Evolutionary conservation across 306 rosid genomes (phyloP).

Genomic region (Cicer cuneatum): DNA sequence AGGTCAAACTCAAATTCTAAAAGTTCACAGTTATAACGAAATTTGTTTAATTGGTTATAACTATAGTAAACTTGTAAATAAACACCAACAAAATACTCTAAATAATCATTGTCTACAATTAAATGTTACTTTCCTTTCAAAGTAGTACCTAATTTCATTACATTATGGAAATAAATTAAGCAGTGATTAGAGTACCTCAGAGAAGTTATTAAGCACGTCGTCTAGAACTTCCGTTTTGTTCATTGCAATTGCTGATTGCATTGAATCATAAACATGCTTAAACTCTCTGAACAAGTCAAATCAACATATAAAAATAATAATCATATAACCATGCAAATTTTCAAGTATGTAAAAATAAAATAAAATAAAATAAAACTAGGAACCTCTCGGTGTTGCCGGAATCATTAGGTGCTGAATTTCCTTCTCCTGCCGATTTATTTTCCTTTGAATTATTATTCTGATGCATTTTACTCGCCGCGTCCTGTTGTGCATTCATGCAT

Average conservation of each 20-base stretch:
- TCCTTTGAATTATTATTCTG: conserved; percentile 49
- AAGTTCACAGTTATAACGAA: background rate
- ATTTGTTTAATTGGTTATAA: background rate
- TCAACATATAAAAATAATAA: conserved; percentile 6
- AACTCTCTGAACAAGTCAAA: conserved; percentile 58
- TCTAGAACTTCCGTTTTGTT: conserved; percentile 78
- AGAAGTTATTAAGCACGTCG: conserved; percentile 68
- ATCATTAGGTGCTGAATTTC: conserved; percentile 41
- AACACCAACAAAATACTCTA: background rate
- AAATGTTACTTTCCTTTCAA: background rate
- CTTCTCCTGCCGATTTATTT: conserved; percentile 45
- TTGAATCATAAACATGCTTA: conserved; percentile 66
- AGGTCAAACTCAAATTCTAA: too few relatives aligned
- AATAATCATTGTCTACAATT: background rate
- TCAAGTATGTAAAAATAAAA: background rate
- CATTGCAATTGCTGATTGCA: conserved; percentile 82
- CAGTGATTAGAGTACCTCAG: conserved; percentile 57
- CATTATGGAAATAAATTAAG: conserved; percentile 33
- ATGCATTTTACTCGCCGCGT: conserved; percentile 50
- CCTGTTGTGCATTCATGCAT: conserved; percentile 52
- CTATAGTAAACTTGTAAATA: background rate
- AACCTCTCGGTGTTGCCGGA: conserved; percentile 63
- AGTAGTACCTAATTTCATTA: background rate
- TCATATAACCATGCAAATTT: conserved; percentile 17
- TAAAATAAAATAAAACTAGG: conserved; percentile 4